Percentiles rank a stretch among this genome's conserved stretches.
Evolutionary conservation across 192 early-diverging fungal species (phyloP).

Genomic region (Rhizoclosmatium sp.): DNA sequence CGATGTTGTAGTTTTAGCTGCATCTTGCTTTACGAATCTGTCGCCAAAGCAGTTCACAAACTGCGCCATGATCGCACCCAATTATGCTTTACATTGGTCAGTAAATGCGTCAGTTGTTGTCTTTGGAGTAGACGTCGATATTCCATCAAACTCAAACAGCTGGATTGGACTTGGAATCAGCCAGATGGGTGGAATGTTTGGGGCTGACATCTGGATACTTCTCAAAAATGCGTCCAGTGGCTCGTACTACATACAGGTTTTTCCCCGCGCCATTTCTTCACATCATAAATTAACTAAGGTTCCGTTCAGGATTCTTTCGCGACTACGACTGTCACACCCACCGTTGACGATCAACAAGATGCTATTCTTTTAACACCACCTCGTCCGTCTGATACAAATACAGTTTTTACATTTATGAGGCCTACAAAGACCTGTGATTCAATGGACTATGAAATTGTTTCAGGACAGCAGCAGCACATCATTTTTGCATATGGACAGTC

Average conservation of each 20-base stretch:
- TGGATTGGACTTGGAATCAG: slow-evolving; percentile 28
- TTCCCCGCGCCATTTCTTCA: no score
- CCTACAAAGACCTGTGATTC: slow-evolving; percentile 28
- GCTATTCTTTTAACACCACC: neutral
- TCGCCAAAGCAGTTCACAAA: slow-evolving; percentile 15
- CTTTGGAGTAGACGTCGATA: slow-evolving; percentile 31
- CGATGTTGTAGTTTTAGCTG: neutral
- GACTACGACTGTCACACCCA: neutral
- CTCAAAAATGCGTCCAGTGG: slow-evolving; percentile 5
- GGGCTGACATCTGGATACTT: slow-evolving; percentile 31
- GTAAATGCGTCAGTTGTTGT: slow-evolving; percentile 7
- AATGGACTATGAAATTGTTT: neutral
- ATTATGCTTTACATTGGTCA: slow-evolving; percentile 31
- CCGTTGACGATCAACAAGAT: slow-evolving; percentile 22
- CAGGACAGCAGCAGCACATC: slow-evolving; percentile 1
- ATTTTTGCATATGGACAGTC: slow-evolving; percentile 24
- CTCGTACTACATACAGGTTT: slow-evolving; percentile 32
- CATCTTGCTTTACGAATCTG: slow-evolving; percentile 12
- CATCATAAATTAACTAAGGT: no score
- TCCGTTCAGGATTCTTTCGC: slow-evolving; percentile 27
- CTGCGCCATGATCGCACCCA: slow-evolving; percentile 8
- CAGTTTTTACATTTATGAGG: slow-evolving; percentile 24
- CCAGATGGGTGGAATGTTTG: slow-evolving; percentile 29
- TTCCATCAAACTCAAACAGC: neutral
- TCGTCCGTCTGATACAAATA: neutral